Evolutionary conservation across 2,329 filamentous ascomycete species (phyloP).

Genomic region (Alternaria solani): DNA sequence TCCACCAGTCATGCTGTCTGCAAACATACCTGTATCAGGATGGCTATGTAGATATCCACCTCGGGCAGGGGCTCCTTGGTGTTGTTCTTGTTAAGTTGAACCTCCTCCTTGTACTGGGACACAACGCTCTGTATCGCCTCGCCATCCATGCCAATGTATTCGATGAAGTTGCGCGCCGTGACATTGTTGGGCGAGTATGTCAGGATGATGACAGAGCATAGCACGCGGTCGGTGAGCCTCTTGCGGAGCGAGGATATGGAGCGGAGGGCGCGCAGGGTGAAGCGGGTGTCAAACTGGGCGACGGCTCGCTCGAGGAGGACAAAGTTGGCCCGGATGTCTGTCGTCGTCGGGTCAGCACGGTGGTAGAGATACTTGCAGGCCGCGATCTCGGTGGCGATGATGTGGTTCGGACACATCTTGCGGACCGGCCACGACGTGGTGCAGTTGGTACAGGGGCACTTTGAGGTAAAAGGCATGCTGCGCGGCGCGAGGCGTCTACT

Average conservation of each 20-base stretch:
- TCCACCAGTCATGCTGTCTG: neutral
- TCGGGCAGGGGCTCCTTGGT: conserved; percentile 82
- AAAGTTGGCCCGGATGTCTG: conserved; percentile 97
- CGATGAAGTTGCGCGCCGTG: conserved; percentile 74
- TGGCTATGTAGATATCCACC: conserved; percentile 86
- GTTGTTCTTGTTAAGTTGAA: conserved; percentile 65
- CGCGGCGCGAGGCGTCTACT: conserved; percentile 20
- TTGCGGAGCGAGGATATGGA: conserved; percentile 97
- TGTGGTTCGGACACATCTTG: conserved; percentile 42
- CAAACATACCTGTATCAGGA: conserved; percentile 63
- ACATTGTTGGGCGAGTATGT: conserved; percentile 75
- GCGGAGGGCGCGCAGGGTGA: conserved; percentile 90
- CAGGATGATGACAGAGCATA: conserved; percentile 81
- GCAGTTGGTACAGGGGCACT: conserved; percentile 35
- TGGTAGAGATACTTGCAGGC: conserved; percentile 40
- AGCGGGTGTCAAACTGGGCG: conserved; percentile 90
- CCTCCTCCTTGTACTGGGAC: conserved; percentile 71
- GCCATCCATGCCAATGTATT: conserved; percentile 72
- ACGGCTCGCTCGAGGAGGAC: conserved; percentile 90
- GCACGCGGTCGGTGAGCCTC: conserved; percentile 80
- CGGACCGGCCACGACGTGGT: conserved; percentile 26
- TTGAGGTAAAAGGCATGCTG: conserved; percentile 32
- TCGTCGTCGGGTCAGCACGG: conserved; percentile 41
- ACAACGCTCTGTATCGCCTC: conserved; percentile 66
- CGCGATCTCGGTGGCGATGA: conserved; percentile 41